phyloP scores from a whole-genome alignment of 352 stramenopile genomes.

The Phytophthora citrophthora region DNA sequence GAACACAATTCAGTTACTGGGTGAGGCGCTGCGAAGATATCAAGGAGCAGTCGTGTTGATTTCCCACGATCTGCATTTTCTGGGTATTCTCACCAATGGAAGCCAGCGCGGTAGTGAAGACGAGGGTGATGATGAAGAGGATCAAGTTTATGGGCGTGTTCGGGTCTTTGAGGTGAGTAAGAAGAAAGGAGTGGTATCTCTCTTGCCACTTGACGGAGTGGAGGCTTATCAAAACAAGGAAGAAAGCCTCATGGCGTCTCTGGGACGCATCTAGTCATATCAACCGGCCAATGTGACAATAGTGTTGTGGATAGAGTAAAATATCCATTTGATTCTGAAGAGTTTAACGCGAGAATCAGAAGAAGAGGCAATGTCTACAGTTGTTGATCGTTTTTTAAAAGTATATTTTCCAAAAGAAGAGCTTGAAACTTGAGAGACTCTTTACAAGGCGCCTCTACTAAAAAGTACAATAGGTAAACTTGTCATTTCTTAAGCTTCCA shows the following conservation, averaged over 20 bases:
- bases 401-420: too few species aligned
- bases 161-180: constrained; percentile 62
- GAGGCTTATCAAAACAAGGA: constrained; percentile 52
- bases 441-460: too few species aligned
- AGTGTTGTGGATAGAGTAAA: too few species aligned
- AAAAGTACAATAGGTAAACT: too few species aligned
- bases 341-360: too few species aligned
- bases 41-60: constrained; percentile 69
- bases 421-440: too few species aligned
- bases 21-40: constrained; percentile 59
- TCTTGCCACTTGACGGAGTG: constrained; percentile 38
- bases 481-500: too few species aligned
- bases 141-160: constrained; percentile 11
- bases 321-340: too few species aligned
- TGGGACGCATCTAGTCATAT: constrained; percentile 34
- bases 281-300: too few species aligned
- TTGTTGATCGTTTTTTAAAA: too few species aligned
- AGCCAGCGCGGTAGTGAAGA: constrained; percentile 6
- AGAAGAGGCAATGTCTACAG: too few species aligned
- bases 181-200: constrained; percentile 49
- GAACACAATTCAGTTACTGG: constrained; percentile 80
- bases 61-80: constrained; percentile 68
- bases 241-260: constrained; percentile 50
- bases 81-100: constrained; percentile 49
- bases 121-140: constrained; percentile 20